Evolutionary conservation across 805 yeast species (phyloP).

Genomic region (Yamadazyma paraphyllophila): DNA sequence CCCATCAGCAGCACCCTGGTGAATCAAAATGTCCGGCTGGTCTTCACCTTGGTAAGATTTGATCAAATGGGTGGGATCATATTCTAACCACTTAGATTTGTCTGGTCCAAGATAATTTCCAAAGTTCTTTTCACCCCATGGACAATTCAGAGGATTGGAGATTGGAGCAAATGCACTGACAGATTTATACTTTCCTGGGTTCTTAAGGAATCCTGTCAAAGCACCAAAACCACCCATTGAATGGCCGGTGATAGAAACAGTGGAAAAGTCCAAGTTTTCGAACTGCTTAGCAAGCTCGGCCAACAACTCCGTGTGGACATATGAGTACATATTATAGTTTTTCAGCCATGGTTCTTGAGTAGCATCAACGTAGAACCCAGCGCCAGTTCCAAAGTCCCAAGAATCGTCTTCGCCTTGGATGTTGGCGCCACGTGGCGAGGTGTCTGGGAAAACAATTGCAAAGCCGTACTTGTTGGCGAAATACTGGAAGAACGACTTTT

Average conservation of each 20-base stretch:
- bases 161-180: constrained; percentile 93
- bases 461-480: constrained; percentile 80
- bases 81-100: constrained; percentile 61
- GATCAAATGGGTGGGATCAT: constrained; percentile 83
- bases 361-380: constrained; percentile 92
- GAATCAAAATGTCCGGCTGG: constrained; percentile 67
- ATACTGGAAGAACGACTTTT: constrained; percentile 84
- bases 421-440: constrained; percentile 87
- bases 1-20: constrained; percentile 77
- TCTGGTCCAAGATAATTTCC: constrained; percentile 69
- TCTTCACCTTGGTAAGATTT: constrained; percentile 51
- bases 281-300: constrained; percentile 43
- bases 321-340: constrained; percentile 84
- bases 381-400: constrained; percentile 93
- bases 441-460: constrained; percentile 91
- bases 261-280: constrained; percentile 57
- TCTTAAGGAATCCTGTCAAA: constrained; percentile 58
- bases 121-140: constrained; percentile 90
- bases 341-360: constrained; percentile 65
- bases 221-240: constrained; percentile 99
- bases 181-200: constrained; percentile 71
- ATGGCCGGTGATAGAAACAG: constrained; percentile 85
- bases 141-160: constrained; percentile 68
- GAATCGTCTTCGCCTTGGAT: constrained; percentile 77
- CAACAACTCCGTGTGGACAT: constrained; percentile 73